Evolutionary conservation across 2,329 filamentous ascomycete genomes (phyloP).

Genomic region (Cladophialophora exuberans): DNA sequence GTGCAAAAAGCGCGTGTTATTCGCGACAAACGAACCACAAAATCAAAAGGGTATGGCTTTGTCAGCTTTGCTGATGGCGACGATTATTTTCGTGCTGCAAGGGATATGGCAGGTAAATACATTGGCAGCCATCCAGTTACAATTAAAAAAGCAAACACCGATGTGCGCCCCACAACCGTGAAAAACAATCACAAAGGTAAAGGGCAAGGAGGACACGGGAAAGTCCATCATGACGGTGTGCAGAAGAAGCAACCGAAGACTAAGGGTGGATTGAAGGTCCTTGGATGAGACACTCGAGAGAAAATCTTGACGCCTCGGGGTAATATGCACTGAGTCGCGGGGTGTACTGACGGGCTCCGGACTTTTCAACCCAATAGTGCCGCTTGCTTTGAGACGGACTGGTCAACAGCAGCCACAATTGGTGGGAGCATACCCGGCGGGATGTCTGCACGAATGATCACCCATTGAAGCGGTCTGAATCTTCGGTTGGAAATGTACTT

Average conservation of each 20-base stretch:
- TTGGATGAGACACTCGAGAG: no score
- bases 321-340: no score
- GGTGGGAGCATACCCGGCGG: no score
- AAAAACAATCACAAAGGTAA: constrained; percentile 56
- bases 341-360: no score
- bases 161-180: constrained; percentile 77
- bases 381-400: no score
- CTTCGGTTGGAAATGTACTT: no score
- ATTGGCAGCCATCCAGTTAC: constrained; percentile 95
- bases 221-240: constrained; percentile 49
- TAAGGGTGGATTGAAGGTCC: constrained; percentile 48
- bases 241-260: constrained; percentile 50
- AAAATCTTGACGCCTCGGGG: no score
- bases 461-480: no score
- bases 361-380: no score
- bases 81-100: constrained; percentile 93
- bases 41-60: constrained; percentile 95
- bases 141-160: constrained; percentile 84
- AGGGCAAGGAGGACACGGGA: constrained; percentile 32
- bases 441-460: no score
- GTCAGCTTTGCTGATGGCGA: constrained; percentile 94
- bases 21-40: constrained; percentile 92
- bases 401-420: no score
- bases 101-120: constrained; percentile 99
- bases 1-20: constrained; percentile 92